These are phyloP conservation scores for Annona cherimola DNA, from an alignment of 164 flowering plant species.

Conservation along the genomic window DNA sequence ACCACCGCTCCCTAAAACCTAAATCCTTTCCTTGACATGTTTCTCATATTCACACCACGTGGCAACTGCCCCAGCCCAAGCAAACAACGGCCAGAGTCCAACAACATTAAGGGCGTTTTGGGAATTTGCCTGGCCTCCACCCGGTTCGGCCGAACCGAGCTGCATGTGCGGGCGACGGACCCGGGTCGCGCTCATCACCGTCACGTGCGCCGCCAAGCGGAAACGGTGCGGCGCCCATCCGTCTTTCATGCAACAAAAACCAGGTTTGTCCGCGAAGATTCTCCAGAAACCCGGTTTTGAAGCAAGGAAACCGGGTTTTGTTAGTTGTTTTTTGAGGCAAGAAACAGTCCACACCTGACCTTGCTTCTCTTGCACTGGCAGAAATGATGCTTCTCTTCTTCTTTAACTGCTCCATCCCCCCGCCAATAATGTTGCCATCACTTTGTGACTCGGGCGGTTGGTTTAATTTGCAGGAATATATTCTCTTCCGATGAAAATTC, in stretches of 20 bases:
- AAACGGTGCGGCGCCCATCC: background rate
- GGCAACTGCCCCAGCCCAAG: no score
- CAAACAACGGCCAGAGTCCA: no score
- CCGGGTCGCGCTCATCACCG: background rate
- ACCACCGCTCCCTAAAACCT: background rate
- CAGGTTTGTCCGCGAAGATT: background rate
- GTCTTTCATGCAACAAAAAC: no score
- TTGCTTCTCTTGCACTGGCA: slow-evolving; percentile 27
- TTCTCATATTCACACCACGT: no score
- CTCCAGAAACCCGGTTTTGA: background rate
- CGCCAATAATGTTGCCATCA: background rate
- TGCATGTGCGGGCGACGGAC: background rate
- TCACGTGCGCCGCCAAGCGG: background rate
- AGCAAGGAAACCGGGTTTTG: slow-evolving; percentile 8
- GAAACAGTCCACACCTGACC: slow-evolving; percentile 11
- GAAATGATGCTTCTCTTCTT: background rate
- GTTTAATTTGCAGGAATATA: background rate
- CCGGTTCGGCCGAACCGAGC: background rate
- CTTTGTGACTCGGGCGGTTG: background rate
- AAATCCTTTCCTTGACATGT: no score
- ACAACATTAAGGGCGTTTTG: no score
- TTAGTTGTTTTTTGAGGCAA: slow-evolving; percentile 15
- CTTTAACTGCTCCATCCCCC: slow-evolving; percentile 4
- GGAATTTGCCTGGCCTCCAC: background rate
- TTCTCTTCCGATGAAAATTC: no score